These are phyloP conservation scores for Fusarium sp. DNA, from an alignment of 2,329 filamentous ascomycete species.

Conservation along the genomic window DNA sequence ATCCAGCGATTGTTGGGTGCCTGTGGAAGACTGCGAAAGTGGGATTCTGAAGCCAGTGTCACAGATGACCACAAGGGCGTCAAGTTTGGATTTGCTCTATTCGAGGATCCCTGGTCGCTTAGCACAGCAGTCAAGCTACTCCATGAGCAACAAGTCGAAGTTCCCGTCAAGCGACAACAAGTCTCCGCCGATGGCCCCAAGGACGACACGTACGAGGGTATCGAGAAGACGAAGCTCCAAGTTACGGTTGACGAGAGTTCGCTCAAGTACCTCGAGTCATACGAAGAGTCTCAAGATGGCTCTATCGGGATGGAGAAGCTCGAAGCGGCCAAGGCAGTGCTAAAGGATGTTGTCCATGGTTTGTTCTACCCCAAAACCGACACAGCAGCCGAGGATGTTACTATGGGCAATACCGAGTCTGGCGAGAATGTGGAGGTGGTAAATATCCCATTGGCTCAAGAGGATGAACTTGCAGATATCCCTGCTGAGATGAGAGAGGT, in stretches of 20 bases:
- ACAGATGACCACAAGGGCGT: conserved; percentile 78
- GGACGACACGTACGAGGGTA: conserved; percentile 60
- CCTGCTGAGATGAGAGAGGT: conserved; percentile 96
- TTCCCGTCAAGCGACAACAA: conserved; percentile 81
- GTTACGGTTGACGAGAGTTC: conserved; percentile 86
- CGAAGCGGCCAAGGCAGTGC: conserved; percentile 73
- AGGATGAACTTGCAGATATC: conserved; percentile 95
- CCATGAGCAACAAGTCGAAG: conserved; percentile 81
- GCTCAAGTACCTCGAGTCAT: conserved; percentile 85
- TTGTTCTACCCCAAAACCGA: conserved; percentile 74
- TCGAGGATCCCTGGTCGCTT: conserved; percentile 89
- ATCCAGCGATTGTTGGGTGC: conserved; percentile 81
- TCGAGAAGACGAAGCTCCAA: conserved; percentile 77
- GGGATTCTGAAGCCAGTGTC: conserved; percentile 77
- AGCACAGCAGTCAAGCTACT: conserved; percentile 87
- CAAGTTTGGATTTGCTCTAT: conserved; percentile 95
- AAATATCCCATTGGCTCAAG: conserved; percentile 86
- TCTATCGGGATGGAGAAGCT: conserved; percentile 73
- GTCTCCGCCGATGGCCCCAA: conserved; percentile 57
- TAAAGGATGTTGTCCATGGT: conserved; percentile 76
- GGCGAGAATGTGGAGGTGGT: conserved; percentile 83
- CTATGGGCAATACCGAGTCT: conserved; percentile 74
- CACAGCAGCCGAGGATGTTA: conserved; percentile 66
- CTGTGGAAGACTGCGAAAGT: conserved; percentile 84
- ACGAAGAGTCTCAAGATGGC: conserved; percentile 74